Evolutionary conservation across 257 asterid genomes (phyloP), one percentile per base, ranked within the genome.

Genomic region (Craterostigma plantagineum): DNA sequence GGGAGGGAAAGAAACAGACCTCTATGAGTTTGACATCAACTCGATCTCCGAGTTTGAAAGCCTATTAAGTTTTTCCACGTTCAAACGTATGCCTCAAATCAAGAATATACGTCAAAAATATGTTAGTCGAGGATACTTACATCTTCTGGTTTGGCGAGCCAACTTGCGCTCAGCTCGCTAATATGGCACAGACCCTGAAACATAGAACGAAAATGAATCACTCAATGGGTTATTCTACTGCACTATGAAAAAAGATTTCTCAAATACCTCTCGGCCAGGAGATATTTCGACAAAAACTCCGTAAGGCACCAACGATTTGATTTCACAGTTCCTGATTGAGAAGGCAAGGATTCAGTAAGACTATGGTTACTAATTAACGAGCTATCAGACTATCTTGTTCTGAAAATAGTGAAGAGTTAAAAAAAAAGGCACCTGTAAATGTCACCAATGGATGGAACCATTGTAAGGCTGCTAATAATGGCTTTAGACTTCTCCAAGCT

Each of bases 91-190:
- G 37, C n/a, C n/a, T 39, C 16, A 14, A 40, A 40, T n/a, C 16
- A 40, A 40, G 45, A 11, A 11, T 14, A 40, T 40, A 16, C 12
- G 1, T 16, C 16, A 40, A 40, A 36, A 36, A 36, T 36, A 36
- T 36, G 14, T 36, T 9, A 9, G 8, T 36, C 11, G n/a, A 50
- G 53, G 42, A 57, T 45, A 52, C 96, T 72, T 70, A 77, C 98
- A 61, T 87, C 97, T 60, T 87, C 95, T 27, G 98, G 75, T 72
- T 82, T 82, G 38, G 90, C 84, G 55, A 87, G 70, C 95, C 95
- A 87, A 70, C 51, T 54, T 42, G 92, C 71, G 63, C 83, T 87
- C 78, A 87, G 50, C 66, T 87, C 98, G 35, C 98, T 87, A 54
- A 87, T 72, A 63, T 87, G 98, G 65, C 95, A 87, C 4, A 87